Percentiles rank a stretch among this genome's conserved stretches.
These are phyloP conservation scores for Cercospora sp. DNA, from an alignment of 2,329 filamentous ascomycete species.

Conservation along the genomic window DNA sequence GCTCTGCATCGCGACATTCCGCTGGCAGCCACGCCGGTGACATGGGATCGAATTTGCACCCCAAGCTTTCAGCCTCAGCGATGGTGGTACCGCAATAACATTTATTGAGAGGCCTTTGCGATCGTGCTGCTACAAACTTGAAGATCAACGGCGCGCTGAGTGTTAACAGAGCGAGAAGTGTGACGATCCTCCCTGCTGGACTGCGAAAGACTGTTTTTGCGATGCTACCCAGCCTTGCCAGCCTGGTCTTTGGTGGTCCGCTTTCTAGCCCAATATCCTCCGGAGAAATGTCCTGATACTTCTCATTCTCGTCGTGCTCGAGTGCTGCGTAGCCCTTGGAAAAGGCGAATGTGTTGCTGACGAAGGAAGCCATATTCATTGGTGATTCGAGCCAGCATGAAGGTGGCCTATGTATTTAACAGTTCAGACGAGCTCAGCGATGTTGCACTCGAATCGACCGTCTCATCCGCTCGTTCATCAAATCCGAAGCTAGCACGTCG, in stretches of 20 bases:
- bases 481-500: background rate
- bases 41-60: no score
- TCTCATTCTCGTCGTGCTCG: background rate
- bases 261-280: background rate
- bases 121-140: no score
- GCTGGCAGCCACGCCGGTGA: no score
- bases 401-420: background rate
- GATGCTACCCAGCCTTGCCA: background rate
- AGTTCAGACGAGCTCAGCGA: background rate
- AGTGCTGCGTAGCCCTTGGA: background rate
- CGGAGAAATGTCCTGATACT: background rate
- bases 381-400: background rate
- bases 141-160: background rate
- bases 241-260: background rate
- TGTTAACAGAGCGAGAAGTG: background rate
- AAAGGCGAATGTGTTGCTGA: background rate
- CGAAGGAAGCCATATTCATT: background rate
- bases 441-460: background rate
- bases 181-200: background rate
- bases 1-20: no score
- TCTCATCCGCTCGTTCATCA: background rate
- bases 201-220: background rate
- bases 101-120: no score
- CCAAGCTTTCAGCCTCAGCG: no score
- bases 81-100: no score